Base-by-base conservation (phyloP, 768 basidiomycete species). In the Tephrocybe rancida region DNA sequence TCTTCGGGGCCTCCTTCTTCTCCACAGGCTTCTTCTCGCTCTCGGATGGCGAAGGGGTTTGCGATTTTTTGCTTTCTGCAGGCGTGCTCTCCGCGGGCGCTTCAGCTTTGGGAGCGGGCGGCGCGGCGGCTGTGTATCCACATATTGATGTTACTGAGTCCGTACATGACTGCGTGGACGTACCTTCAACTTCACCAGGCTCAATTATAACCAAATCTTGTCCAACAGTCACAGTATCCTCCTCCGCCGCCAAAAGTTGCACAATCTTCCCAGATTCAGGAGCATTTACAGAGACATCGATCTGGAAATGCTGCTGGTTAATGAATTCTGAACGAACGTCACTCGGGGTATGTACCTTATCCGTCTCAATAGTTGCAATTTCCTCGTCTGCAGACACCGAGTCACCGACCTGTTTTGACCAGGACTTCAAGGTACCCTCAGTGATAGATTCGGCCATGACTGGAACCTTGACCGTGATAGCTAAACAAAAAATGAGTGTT, bases 391-490 rank as follows among this genome's bases (percentile, higher is more conserved):
- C 87, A 67, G 87, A 83, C 51, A 98, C 95, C 53, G 76, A 81
- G 67, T 99, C 96, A 13, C 96, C 96, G 47, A 90, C 86, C 72
- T 95, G 84, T 76, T 98, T 98, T 61, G 83, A 79, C 93, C 94
- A 99, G 24, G 90, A 79, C 75, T 95, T 97, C 47, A 99, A 78
- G 4, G 96, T 98, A 30, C 96, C 96, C 71, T 99, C 96, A 32
- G 92, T 92, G 72, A 98, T 98, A 56, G 95, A 98, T 70, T 98
- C 95, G 24, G 96, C 92, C 93, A 98, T 96, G 71, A 94, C 90
- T 16, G 95, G 95, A 34, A 98, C 95, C 75, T 96, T 93, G 59
- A 98, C 83, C 50, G 88, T 92, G 74, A 95, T 90, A 52, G 86
- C 88, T 90, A 57, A n/a, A 60, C 14, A 26, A 11, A 38, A n/a